Base-by-base conservation (phyloP, 306 rosid genomes). In the Malus asiatica region DNA sequence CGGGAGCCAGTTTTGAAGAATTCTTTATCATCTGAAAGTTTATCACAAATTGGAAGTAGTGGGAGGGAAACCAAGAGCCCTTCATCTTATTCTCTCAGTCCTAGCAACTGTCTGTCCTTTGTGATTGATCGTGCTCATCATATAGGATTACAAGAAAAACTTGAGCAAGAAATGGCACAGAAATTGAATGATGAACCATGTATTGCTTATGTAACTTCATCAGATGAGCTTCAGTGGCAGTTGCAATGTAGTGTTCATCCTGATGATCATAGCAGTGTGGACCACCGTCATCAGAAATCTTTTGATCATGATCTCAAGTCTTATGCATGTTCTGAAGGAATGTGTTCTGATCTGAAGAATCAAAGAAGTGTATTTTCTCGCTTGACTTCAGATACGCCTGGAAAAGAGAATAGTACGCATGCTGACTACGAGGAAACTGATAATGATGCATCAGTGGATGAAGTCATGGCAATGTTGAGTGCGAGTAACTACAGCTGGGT, bases 381-480 rank as follows among this genome's bases (percentile, higher is more conserved):
- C 3, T 48, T 73, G 68, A 8, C 23, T 22, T 40, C 71, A 20
- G 71, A n/a, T 40, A 10, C 2, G 64, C 58, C n/a, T 32, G 81
- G 59, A 23, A 52, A 68, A 76, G 62, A 72, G 48, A 42, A 22
- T 22, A 76, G 66, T 72, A 46, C 67, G 46, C 44, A 66, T 77
- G 13, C 35, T 55, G 40, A 3, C 61, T 35, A 33, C 8, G 73
- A 73, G 73, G 78, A 61, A 51, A 59, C 22, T 80, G 80, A 32
- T 76, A n/a, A 61, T 7, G 40, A 68, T 66, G 32, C 78, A 40
- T 73, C 90, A 72, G 85, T 85, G 52, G 85, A 80, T 83, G 87
- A 78, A 74, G 80, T 90, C 86, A 88, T 86, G 89, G 77, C 72
- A 72, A 81, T 76, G 85, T 77, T 78, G 84, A 73, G 65, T 19